Evolutionary conservation across 2,329 filamentous ascomycete genomes (phyloP).

Genomic region (Penicillium sp.): DNA sequence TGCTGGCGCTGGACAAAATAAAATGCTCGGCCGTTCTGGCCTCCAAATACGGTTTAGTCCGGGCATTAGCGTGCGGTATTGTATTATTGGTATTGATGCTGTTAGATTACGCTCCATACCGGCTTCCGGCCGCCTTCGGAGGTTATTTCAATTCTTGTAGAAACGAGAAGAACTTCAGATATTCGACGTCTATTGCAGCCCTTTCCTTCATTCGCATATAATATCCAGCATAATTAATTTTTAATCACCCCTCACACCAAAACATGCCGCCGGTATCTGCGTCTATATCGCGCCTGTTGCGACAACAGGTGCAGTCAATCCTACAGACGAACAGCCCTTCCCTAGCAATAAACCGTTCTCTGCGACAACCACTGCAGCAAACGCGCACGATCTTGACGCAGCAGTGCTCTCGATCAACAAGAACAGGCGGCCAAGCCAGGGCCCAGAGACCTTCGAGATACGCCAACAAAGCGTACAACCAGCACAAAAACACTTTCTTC

Average conservation of each 20-base stretch:
- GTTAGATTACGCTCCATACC: neutral
- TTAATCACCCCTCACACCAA: neutral
- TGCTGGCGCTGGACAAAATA: slow-evolving; percentile 4
- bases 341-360: neutral
- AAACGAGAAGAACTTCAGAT: neutral
- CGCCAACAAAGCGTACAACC: neutral
- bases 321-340: neutral
- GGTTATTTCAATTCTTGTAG: neutral
- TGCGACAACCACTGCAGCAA: neutral
- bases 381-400: neutral
- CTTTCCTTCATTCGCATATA: neutral
- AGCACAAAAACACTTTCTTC: neutral
- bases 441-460: neutral
- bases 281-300: slow-evolving; percentile 7
- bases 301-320: slow-evolving; percentile 9
- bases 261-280: slow-evolving; percentile 8
- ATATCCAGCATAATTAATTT: neutral
- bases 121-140: slow-evolving; percentile 3
- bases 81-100: neutral
- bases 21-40: neutral
- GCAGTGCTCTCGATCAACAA: neutral
- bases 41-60: neutral
- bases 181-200: neutral
- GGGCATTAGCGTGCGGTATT: neutral
- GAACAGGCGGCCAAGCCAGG: neutral